phyloP scores from a whole-genome alignment of 495 filamentous ascomycete species.

The Penicillium paradoxum region DNA sequence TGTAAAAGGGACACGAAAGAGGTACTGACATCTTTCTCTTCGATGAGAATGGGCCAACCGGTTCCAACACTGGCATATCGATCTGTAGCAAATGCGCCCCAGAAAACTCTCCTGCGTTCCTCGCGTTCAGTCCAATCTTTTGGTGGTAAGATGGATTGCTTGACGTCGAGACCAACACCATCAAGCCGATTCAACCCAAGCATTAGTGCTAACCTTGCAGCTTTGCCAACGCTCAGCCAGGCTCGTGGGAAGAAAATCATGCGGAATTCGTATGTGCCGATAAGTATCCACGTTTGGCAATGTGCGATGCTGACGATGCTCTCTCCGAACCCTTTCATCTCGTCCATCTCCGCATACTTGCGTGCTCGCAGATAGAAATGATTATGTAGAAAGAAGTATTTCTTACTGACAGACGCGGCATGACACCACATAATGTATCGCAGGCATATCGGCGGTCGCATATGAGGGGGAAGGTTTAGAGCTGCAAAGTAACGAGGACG shows the following conservation, averaged over 20 bases:
- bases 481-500: conserved; percentile 77
- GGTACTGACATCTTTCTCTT: conserved; percentile 73
- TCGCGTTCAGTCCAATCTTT: conserved; percentile 92
- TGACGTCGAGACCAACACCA: conserved; percentile 81
- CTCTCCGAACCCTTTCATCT: conserved; percentile 92
- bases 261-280: conserved; percentile 86
- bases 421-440: conserved; percentile 94
- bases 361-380: conserved; percentile 84
- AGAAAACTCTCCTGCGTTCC: conserved; percentile 87
- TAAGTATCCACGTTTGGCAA: conserved; percentile 75
- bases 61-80: conserved; percentile 95
- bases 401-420: conserved; percentile 77
- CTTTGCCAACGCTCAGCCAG: conserved; percentile 86
- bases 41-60: conserved; percentile 92
- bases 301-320: conserved; percentile 74
- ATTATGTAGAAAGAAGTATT: conserved; percentile 68
- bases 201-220: conserved; percentile 76
- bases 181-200: conserved; percentile 89
- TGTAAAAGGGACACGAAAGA: neutral
- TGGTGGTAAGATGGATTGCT: conserved; percentile 79
- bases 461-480: conserved; percentile 77
- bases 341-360: conserved; percentile 84
- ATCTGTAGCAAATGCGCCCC: conserved; percentile 87
- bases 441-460: conserved; percentile 81
- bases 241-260: conserved; percentile 97